Evolutionary conservation across 2,329 filamentous ascomycete genomes (phyloP).

Genomic region (Zarea fungicola): DNA sequence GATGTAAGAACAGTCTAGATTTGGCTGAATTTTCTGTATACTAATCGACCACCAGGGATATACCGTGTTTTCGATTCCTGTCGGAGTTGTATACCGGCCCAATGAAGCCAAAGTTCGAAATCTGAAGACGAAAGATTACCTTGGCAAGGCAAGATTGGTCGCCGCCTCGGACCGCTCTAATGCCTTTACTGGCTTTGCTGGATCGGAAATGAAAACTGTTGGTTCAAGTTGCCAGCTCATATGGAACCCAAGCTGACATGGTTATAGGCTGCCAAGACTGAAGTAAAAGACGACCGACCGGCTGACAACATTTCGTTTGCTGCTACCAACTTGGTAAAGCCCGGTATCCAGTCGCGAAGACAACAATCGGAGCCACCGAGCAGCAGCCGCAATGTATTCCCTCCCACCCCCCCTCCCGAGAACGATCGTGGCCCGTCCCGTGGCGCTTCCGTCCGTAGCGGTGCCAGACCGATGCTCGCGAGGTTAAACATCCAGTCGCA

Average conservation of each 20-base stretch:
- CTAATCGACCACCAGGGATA: constrained; percentile 62
- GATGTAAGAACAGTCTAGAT: constrained; percentile 54
- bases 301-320: constrained; percentile 84
- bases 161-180: constrained; percentile 79
- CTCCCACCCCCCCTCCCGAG: constrained; percentile 97
- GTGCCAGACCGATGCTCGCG: constrained; percentile 55
- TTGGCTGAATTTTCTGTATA: constrained; percentile 17
- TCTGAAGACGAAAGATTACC: constrained; percentile 93
- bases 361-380: constrained; percentile 82
- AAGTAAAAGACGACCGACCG: constrained; percentile 72
- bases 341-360: constrained; percentile 70
- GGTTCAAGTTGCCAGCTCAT: constrained; percentile 20
- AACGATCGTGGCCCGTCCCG: constrained; percentile 60
- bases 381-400: constrained; percentile 75
- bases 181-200: constrained; percentile 76
- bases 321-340: constrained; percentile 87
- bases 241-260: not conserved
- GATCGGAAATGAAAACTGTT: constrained; percentile 71
- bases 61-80: constrained; percentile 96
- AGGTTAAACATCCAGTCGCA: constrained; percentile 58
- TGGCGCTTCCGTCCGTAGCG: constrained; percentile 56
- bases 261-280: constrained; percentile 42
- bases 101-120: constrained; percentile 99
- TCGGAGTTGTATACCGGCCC: constrained; percentile 89
- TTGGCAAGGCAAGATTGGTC: constrained; percentile 91